Base-by-base conservation (phyloP, 1,284 basidiomycete genomes). In the Ceratobasidium sp. region DNA sequence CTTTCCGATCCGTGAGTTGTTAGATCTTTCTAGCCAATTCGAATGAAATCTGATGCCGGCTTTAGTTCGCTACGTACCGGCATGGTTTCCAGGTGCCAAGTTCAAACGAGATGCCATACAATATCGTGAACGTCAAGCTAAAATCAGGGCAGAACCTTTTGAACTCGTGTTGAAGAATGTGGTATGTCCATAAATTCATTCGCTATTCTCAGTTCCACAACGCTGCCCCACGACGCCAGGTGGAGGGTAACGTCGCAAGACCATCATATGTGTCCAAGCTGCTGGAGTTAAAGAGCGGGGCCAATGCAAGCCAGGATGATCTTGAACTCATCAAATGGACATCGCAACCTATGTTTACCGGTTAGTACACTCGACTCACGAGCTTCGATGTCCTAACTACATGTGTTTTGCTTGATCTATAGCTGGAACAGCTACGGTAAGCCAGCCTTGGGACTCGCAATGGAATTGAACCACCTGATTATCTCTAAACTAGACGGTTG, bases 271-370 rank as follows among this genome's bases (percentile, higher is more conserved):
- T 36, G 3, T 72, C 71, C 3, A 72, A 30, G 12, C n/a, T 72
- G 16, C 28, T 72, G 1, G 55, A 72, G 32, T 23, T 41, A 21
- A 67, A 67, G 21, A 50, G 62, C 32, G 71, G 59, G 28, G 32
- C 50, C 8, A 50, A 60, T 3, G 59, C 34, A 3, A 58, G 53
- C 16, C 50, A 65, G 10, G 61, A 64, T 18, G 61, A 64, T 43
- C 43, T 72, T 28, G 48, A 72, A 0, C 43, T 58, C 18, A 41
- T 69, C 28, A 57, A 69, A 32, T 57, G 65, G 65, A 69, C 65
- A 18, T 21, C 65, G 8, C 26, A 52, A 4, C 36, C 65, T 9
- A 57, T 69, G 65, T 69, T 69, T 58, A 39, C 26, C 26, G 65
- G 65, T 69, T 18, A n/a, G 64, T 58, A 30, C 3, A 16, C 30